Evolutionary conservation across 192 early-diverging fungal genomes (phyloP).

Genomic region (Gaertneriomyces sp.): DNA sequence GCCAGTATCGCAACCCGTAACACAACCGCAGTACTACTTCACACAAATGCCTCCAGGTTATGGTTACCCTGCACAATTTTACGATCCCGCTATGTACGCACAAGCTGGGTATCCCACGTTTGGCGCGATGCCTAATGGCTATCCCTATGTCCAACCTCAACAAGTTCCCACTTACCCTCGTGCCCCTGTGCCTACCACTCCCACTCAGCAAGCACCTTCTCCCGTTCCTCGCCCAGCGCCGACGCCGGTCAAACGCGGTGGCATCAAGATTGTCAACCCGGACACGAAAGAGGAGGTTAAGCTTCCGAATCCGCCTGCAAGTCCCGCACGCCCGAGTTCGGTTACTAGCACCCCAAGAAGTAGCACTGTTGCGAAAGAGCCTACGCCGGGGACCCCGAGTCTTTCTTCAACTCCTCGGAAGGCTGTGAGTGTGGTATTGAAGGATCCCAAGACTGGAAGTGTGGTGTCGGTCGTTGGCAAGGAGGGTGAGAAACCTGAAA

Average conservation of each 20-base stretch:
- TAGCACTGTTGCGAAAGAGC: neutral
- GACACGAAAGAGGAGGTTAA: conserved; percentile 24
- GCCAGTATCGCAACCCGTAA: neutral
- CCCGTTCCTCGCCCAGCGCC: neutral
- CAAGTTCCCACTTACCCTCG: neutral
- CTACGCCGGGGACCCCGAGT: neutral
- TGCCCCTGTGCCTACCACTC: neutral
- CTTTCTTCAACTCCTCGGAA: neutral
- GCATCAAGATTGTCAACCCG: conserved; percentile 13
- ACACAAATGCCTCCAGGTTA: too few species aligned
- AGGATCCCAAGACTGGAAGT: conserved; percentile 5
- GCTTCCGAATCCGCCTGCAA: neutral
- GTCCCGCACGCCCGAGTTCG: conserved; percentile 9
- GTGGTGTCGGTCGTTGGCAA: neutral
- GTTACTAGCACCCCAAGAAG: neutral
- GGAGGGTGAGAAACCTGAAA: conserved; percentile 4
- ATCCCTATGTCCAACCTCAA: neutral
- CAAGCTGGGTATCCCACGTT: neutral
- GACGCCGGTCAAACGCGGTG: neutral
- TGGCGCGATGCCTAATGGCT: neutral
- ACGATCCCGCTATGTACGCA: neutral
- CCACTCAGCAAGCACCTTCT: neutral
- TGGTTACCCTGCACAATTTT: too few species aligned
- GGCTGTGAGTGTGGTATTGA: neutral
- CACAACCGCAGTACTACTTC: neutral